Evolutionary conservation across 495 filamentous ascomycete genomes (phyloP).

Genomic region (Aspergillus conjunctus): DNA sequence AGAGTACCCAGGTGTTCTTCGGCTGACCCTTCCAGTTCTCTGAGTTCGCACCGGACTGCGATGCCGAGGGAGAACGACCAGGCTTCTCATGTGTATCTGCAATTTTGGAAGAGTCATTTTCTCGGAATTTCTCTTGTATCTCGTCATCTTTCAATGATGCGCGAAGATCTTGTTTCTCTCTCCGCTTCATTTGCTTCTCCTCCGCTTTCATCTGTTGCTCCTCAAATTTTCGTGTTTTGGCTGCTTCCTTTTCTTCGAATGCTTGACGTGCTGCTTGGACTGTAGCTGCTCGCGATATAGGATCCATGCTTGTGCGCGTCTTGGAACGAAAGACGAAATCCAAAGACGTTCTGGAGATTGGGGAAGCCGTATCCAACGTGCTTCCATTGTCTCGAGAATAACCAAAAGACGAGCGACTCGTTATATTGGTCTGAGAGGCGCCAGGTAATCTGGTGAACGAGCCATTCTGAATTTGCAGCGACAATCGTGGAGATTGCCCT

Average conservation of each 20-base stretch:
- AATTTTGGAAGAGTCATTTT: conserved; percentile 10
- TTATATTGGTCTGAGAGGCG: conserved; percentile 56
- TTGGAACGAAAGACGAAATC: conserved; percentile 58
- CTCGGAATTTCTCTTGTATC: conserved; percentile 14
- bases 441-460: conserved; percentile 50
- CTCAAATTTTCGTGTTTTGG: conserved; percentile 57
- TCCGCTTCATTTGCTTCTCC: conserved; percentile 43
- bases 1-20: conserved; percentile 50
- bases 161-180: conserved; percentile 33
- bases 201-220: conserved; percentile 56
- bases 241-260: conserved; percentile 61
- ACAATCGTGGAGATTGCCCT: conserved; percentile 40
- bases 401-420: conserved; percentile 52
- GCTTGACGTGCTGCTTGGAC: conserved; percentile 58
- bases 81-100: neutral
- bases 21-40: conserved; percentile 42
- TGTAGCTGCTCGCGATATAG: conserved; percentile 53
- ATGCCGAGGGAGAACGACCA: conserved; percentile 4
- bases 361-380: conserved; percentile 48
- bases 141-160: conserved; percentile 27
- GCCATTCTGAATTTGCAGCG: conserved; percentile 51
- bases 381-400: conserved; percentile 49
- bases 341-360: conserved; percentile 56
- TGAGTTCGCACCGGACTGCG: conserved; percentile 18
- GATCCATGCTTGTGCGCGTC: conserved; percentile 50